Percentiles rank a stretch among this genome's conserved stretches.
These are phyloP conservation scores for Flaveria robusta DNA, from an alignment of 129 eudicot genomes.

Conservation along the genomic window DNA sequence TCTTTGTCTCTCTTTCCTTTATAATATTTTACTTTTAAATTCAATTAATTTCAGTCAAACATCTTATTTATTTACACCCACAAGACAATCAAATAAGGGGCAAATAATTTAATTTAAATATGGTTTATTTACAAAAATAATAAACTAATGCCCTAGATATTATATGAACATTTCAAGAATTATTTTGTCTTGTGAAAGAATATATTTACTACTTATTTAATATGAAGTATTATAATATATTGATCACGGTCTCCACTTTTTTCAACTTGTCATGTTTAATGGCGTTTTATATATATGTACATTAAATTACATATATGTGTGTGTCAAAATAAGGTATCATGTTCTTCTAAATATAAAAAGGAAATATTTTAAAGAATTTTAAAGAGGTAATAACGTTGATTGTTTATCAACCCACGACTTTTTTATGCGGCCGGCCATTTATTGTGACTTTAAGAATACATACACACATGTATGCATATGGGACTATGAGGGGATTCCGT, in stretches of 20 bases:
- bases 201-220: background rate
- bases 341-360: background rate
- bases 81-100: background rate
- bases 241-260: background rate
- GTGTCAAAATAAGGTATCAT: background rate
- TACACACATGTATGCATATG: no score
- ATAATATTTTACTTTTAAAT: background rate
- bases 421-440: background rate
- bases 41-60: slow-evolving; percentile 24
- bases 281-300: background rate
- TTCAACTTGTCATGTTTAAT: background rate
- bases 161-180: slow-evolving; percentile 6
- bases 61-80: background rate
- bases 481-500: no score
- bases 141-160: background rate
- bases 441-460: background rate
- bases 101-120: background rate
- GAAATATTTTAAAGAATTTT: no score
- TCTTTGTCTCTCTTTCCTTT: slow-evolving; percentile 26
- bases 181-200: background rate
- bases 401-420: background rate
- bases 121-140: background rate
- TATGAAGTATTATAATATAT: background rate
- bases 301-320: background rate
- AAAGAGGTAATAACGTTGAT: background rate